Evolutionary conservation across 2,329 filamentous ascomycete genomes (phyloP).

Genomic region (Venturia carpophila): DNA sequence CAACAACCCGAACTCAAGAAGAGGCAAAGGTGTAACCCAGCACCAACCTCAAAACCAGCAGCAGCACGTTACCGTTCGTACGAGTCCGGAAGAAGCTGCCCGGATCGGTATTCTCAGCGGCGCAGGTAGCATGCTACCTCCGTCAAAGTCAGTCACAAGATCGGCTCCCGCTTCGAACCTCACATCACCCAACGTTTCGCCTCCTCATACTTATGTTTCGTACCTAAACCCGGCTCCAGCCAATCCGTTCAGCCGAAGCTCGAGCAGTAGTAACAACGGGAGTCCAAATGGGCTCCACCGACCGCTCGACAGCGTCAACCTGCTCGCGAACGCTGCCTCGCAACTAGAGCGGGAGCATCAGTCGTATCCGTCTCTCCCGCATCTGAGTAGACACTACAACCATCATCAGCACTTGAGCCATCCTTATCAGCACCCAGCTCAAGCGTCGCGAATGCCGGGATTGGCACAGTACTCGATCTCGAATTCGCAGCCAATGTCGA

Average conservation of each 20-base stretch:
- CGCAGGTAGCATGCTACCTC: slow-evolving; percentile 59
- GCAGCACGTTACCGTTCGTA: slow-evolving; percentile 55
- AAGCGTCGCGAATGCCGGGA: slow-evolving; percentile 54
- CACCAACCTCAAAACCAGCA: neutral
- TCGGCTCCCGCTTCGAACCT: slow-evolving; percentile 82
- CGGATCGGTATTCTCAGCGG: slow-evolving; percentile 43
- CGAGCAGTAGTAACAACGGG: slow-evolving; percentile 24
- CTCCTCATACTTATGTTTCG: slow-evolving; percentile 68
- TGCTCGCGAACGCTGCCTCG: slow-evolving; percentile 62
- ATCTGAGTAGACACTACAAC: slow-evolving; percentile 27
- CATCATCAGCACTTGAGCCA: slow-evolving; percentile 30
- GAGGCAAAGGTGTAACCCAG: slow-evolving; percentile 59
- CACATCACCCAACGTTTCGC: slow-evolving; percentile 91
- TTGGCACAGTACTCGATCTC: slow-evolving; percentile 49
- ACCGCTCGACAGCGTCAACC: slow-evolving; percentile 56
- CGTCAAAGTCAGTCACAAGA: slow-evolving; percentile 71
- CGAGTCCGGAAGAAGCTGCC: slow-evolving; percentile 45
- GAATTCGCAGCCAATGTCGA: slow-evolving; percentile 74
- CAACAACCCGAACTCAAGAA: slow-evolving; percentile 94
- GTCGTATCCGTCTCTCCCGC: slow-evolving; percentile 33
- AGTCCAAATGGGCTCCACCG: slow-evolving; percentile 43
- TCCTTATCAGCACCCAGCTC: slow-evolving; percentile 36
- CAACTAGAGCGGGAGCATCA: slow-evolving; percentile 58
- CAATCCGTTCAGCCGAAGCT: slow-evolving; percentile 45
- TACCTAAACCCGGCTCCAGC: slow-evolving; percentile 45